phyloP scores from a whole-genome alignment of 2,329 filamentous ascomycete genomes.

The Hypomyces perniciosus region DNA sequence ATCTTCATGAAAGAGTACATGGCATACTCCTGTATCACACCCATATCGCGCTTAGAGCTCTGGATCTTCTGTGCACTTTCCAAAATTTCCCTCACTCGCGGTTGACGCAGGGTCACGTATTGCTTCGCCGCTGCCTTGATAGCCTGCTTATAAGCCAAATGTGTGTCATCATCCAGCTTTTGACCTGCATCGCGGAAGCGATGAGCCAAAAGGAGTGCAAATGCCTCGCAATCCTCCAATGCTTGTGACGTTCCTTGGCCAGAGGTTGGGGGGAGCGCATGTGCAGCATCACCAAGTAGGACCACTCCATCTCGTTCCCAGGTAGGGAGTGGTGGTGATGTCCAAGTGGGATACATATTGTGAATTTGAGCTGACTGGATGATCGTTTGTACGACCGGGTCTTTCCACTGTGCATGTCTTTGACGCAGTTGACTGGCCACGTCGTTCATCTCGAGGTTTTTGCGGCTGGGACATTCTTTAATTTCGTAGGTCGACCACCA shows the following conservation, averaged over 20 bases:
- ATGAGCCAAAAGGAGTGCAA: constrained; percentile 15
- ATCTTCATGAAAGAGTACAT: constrained; percentile 18
- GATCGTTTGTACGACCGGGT: constrained; percentile 16
- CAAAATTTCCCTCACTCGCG: constrained; percentile 16
- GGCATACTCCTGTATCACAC: constrained; percentile 12
- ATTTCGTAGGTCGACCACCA: constrained; percentile 20
- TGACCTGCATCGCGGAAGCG: constrained; percentile 9
- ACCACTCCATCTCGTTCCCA: constrained; percentile 20
- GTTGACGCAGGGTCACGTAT: constrained; percentile 16
- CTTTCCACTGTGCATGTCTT: constrained; percentile 16
- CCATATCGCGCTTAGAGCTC: constrained; percentile 16
- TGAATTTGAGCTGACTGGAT: constrained; percentile 9
- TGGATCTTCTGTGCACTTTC: constrained; percentile 12
- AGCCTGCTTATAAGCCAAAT: constrained; percentile 7
- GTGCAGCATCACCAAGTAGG: constrained; percentile 18
- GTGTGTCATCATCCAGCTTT: background rate
- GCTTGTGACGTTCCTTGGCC: constrained; percentile 19
- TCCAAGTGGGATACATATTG: constrained; percentile 20
- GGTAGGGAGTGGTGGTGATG: constrained; percentile 15
- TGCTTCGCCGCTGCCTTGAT: constrained; percentile 15
- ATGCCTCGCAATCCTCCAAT: constrained; percentile 17
- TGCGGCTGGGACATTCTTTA: constrained; percentile 13
- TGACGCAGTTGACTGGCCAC: constrained; percentile 15
- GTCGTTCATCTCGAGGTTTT: constrained; percentile 14
- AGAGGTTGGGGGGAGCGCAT: constrained; percentile 17